Evolutionary conservation across 768 basidiomycete species (phyloP).

Genomic region (Amanita inopinata): DNA sequence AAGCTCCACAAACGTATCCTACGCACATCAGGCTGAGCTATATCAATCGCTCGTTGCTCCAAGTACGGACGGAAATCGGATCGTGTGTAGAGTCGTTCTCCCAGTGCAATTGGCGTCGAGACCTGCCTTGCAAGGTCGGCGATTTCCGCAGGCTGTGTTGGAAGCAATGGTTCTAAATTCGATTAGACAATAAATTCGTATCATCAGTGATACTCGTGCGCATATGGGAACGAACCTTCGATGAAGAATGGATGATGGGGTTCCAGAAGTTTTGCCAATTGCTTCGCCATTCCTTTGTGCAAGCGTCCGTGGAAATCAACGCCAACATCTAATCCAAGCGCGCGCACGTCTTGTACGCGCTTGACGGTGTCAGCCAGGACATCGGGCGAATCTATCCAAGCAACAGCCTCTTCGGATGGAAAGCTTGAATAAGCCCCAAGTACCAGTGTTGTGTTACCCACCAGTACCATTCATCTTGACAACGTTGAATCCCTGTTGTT

Average conservation of each 20-base stretch:
- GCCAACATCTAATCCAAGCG: conserved; percentile 52
- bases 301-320: conserved; percentile 64
- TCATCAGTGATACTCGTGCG: background rate
- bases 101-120: conserved; percentile 50
- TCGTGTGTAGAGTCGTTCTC: conserved; percentile 55
- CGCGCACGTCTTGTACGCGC: conserved; percentile 41
- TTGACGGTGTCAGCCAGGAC: conserved; percentile 40
- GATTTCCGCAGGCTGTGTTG: conserved; percentile 51
- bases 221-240: conserved; percentile 32
- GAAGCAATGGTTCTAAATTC: conserved; percentile 44
- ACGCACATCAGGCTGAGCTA: conserved; percentile 59
- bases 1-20: no score
- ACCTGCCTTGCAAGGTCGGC: conserved; percentile 45
- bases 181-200: background rate
- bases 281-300: conserved; percentile 62
- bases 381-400: conserved; percentile 54
- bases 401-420: conserved; percentile 25
- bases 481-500: conserved; percentile 54
- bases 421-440: no score
- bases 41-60: conserved; percentile 53
- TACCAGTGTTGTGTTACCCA: no score
- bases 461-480: conserved; percentile 69
- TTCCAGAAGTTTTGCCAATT: conserved; percentile 52
- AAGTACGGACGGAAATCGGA: conserved; percentile 58
- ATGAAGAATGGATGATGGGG: conserved; percentile 55